Base-by-base conservation (phyloP, 2,329 filamentous ascomycete species). In the Chaetomium olivaceum region DNA sequence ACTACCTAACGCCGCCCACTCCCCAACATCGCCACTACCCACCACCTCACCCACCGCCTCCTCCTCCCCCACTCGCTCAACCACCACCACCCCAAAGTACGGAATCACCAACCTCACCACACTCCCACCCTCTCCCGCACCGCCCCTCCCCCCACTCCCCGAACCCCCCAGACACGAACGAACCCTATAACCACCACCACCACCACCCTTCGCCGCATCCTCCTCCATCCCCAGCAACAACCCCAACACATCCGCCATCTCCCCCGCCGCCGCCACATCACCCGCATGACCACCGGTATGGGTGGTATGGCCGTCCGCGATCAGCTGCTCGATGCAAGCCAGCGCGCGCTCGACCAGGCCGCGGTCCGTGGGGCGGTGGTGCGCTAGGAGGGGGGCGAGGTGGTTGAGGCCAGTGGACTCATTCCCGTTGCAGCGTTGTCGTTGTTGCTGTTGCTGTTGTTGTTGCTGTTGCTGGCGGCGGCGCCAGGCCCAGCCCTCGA, bases 281-380 rank as follows among this genome's bases (percentile, higher is more conserved):
- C 69, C 64, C 60, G 78, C 77, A 4, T 48, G 7, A 70, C 69
- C 64, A 59, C 78, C 77, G 4, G 43, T 7, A 71, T 70, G 64
- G 74, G 72, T 5, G n/a, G 46, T 5, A 6, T 29, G 3, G 27
- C 6, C 6, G 27, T 6, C 27, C 27, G 27, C 27, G 1, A 27
- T 27, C 1, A 29, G 4, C 8, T 39, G 19, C 58, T 69, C 73
- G 67, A 80, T 75, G 27, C 73, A 71, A 50, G 76, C 73, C 0
- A 79, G 69, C 0, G 75, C 74, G 2, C 71, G 74, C 61, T 81
- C 79, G 66, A 81, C 73, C 39, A 80, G 71, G 3, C 76, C 81
- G 2, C 81, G 77, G 57, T 83, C 81, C 43, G 73, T 72, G 0
- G 74, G 67, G 0, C 80, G 77, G 59, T 81, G 79, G 43, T 83